Base-by-base conservation (phyloP, 129 eudicot genomes). In the Flaveria brownii region DNA sequence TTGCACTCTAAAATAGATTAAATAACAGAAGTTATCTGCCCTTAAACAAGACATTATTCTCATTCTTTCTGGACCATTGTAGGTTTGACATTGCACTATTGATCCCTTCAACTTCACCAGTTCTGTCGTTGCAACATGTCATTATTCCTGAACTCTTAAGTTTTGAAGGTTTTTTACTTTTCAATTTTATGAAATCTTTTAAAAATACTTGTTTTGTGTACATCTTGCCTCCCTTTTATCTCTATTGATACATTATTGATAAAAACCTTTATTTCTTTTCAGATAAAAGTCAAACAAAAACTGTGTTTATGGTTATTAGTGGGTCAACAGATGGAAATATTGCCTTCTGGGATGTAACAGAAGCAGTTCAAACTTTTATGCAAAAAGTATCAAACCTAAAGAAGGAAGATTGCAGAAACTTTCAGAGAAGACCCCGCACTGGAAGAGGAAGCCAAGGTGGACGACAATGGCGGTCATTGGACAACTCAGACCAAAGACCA, bases 381-480 rank as follows among this genome's bases (percentile, higher is more conserved):
- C 86, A 65, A 55, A 88, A 81, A 60, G 76, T 89, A 70, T 75
- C 90, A 77, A 67, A 80, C 67, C 87, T 94, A 61, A 75, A 85
- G 54, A 51, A 83, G 74, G 87, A 87, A 61, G 81, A 86, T 61
- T 81, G 73, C 61, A 65, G 64, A 43, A 93, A 83, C 71, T 74
- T 81, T 77, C 97, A 91, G 82, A 94, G 73, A 81, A 86, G 98
- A 47, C 98, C 98, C 33, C 93, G 92, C 18, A 91, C 98, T 64
- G 98, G 98, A 36, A 86, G 98, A 86, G 98, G 98, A 85, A 94
- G 98, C 87, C 98, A 94, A 82, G 98, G 98, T 69, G 98, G 98
- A 72, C 88, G 98, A 54, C 81, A 88, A 88, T 81, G 98, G 96
- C 80, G 90, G 85, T 82, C 92, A 59, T 41, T 84, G 30, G 88